A percentile compares a stretch with the other conserved stretches of the same genome.
phyloP scores from a whole-genome alignment of 192 early-diverging fungal species.

The Ambispora gerdemannii region DNA sequence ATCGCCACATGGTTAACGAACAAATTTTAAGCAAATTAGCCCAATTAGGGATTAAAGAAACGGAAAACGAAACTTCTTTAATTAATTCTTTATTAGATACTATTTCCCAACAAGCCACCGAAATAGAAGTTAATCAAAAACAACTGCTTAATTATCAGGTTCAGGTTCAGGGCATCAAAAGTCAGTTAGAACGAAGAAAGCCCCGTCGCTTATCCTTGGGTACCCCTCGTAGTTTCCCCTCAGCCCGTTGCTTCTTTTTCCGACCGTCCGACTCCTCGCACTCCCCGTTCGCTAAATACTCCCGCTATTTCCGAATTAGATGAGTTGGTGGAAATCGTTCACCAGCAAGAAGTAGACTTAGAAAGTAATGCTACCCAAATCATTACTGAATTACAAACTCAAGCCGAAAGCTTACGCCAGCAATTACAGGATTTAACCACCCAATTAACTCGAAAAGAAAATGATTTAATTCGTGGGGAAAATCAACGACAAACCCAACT shows the following conservation, averaged over 20 bases:
- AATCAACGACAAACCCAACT: neutral
- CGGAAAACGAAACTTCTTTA: no score
- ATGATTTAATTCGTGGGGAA: neutral
- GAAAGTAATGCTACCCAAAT: neutral
- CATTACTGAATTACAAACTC: neutral
- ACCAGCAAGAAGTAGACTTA: neutral
- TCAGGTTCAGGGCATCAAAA: neutral
- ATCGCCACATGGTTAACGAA: no score
- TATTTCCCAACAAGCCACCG: neutral
- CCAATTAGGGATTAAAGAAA: no score
- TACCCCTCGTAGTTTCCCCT: neutral
- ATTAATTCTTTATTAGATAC: slow-evolving; percentile 18
- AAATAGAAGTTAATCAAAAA: neutral
- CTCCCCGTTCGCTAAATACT: neutral
- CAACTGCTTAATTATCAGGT: neutral
- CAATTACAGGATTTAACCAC: neutral
- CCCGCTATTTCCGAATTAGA: neutral
- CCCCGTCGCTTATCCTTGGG: neutral
- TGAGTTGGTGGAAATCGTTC: no score
- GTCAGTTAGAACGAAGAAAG: neutral
- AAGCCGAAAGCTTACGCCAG: neutral
- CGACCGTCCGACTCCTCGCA: neutral
- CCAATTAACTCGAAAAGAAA: neutral
- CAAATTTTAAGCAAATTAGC: no score
- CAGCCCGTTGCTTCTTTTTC: neutral